phyloP scores from a whole-genome alignment of 306 rosid species.

The Trifolium pratense region DNA sequence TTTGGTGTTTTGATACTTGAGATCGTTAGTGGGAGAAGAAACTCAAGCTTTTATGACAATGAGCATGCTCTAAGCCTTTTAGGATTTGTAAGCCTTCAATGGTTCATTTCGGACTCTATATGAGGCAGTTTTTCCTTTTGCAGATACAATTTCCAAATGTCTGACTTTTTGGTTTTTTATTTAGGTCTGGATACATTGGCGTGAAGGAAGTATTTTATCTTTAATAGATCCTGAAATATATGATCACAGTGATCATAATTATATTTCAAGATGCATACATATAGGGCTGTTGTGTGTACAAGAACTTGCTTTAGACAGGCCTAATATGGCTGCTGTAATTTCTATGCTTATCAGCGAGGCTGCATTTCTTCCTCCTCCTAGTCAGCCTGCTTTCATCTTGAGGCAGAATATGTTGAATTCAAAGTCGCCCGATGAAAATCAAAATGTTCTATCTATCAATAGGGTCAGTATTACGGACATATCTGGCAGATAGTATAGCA shows the following conservation, averaged over 20 bases:
- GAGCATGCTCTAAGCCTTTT: slow-evolving; percentile 21
- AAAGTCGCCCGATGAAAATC: background rate
- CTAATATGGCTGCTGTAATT: slow-evolving; percentile 18
- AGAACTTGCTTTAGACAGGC: slow-evolving; percentile 10
- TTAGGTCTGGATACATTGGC: slow-evolving; percentile 41
- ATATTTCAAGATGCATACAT: slow-evolving; percentile 18
- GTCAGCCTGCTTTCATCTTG: slow-evolving; percentile 19
- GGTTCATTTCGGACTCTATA: background rate
- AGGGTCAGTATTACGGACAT: slow-evolving; percentile 18
- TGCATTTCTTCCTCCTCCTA: slow-evolving; percentile 22
- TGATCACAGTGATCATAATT: background rate
- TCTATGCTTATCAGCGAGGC: slow-evolving; percentile 36
- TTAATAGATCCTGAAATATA: background rate
- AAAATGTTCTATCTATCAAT: background rate
- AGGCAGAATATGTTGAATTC: slow-evolving; percentile 9
- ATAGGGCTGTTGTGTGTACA: slow-evolving; percentile 38
- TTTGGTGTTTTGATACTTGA: slow-evolving; percentile 39
- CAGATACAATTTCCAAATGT: background rate
- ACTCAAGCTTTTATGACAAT: slow-evolving; percentile 34
- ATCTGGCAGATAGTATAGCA: slow-evolving; percentile 28
- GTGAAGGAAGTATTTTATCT: background rate
- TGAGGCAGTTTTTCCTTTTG: background rate
- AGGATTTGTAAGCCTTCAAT: slow-evolving; percentile 33
- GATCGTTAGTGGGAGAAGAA: slow-evolving; percentile 38
- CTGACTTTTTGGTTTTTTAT: background rate